phyloP scores from a whole-genome alignment of 2,329 filamentous ascomycete genomes.

The Colletotrichum limetticola region DNA sequence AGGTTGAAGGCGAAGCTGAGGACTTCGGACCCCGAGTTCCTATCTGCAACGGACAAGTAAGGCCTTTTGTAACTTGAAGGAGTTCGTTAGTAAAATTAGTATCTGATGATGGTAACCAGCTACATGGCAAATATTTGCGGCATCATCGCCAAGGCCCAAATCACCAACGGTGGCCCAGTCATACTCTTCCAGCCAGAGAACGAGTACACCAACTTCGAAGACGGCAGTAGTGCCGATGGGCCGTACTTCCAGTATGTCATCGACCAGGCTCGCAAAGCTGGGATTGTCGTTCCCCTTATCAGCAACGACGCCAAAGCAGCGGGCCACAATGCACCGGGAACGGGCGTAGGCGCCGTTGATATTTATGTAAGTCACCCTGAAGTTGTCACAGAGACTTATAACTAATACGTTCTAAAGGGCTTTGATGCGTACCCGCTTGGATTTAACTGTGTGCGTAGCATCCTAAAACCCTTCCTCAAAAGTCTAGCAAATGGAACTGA shows the following conservation, averaged over 20 bases:
- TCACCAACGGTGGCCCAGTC: slow-evolving; percentile 84
- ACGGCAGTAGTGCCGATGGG: slow-evolving; percentile 60
- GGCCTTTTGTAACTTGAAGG: slow-evolving; percentile 33
- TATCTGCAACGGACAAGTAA: slow-evolving; percentile 75
- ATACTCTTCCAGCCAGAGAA: slow-evolving; percentile 86
- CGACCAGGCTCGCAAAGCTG: slow-evolving; percentile 73
- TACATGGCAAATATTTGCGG: slow-evolving; percentile 62
- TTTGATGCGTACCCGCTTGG: slow-evolving; percentile 73
- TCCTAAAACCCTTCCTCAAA: too few relatives aligned
- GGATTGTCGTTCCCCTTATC: slow-evolving; percentile 79
- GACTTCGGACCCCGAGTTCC: slow-evolving; percentile 69
- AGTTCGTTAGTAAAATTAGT: background rate
- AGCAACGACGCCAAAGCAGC: slow-evolving; percentile 75
- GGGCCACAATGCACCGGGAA: slow-evolving; percentile 73
- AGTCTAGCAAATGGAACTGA: background rate
- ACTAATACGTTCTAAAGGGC: slow-evolving; percentile 4
- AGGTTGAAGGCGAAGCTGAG: slow-evolving; percentile 72
- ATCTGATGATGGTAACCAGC: slow-evolving; percentile 42
- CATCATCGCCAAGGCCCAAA: slow-evolving; percentile 79
- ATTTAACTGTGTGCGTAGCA: slow-evolving; percentile 61
- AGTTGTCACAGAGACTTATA: too few relatives aligned
- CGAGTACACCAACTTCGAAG: slow-evolving; percentile 73
- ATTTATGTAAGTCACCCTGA: slow-evolving; percentile 46
- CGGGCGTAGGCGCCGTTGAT: slow-evolving; percentile 55
- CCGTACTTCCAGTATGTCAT: slow-evolving; percentile 78